These are phyloP conservation scores for Trichoderma polysporum DNA, from an alignment of 2,329 filamentous ascomycete genomes.

Conservation along the genomic window DNA sequence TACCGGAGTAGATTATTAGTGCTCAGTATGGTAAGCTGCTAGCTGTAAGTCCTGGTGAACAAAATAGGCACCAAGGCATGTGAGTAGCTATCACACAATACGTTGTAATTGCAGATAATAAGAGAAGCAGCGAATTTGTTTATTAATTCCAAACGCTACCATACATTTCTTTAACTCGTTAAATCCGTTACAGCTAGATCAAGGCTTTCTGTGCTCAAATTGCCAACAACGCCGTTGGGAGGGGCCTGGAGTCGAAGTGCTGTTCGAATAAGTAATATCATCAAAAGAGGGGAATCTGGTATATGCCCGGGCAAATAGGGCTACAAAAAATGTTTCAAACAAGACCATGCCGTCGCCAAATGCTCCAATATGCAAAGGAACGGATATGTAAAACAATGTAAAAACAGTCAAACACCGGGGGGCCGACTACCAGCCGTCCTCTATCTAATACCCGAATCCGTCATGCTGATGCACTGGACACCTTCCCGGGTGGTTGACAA, in stretches of 20 bases:
- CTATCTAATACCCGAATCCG: slow-evolving; percentile 47
- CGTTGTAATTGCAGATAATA: no score
- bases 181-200: slow-evolving; percentile 2
- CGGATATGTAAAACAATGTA: neutral
- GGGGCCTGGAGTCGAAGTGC: neutral
- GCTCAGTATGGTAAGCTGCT: no score
- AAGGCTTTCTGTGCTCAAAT: slow-evolving; percentile 1
- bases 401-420: neutral
- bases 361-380: slow-evolving; percentile 20
- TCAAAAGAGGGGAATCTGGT: slow-evolving; percentile 12
- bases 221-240: slow-evolving; percentile 4
- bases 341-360: neutral
- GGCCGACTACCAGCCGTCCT: neutral
- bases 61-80: no score
- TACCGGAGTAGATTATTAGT: no score
- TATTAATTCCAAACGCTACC: slow-evolving; percentile 15
- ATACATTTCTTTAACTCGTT: neutral
- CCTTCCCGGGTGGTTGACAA: slow-evolving; percentile 59
- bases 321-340: slow-evolving; percentile 11
- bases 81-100: neutral
- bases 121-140: slow-evolving; percentile 3
- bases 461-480: slow-evolving; percentile 68
- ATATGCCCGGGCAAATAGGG: neutral
- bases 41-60: neutral
- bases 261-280: slow-evolving; percentile 8